Base-by-base conservation (phyloP, 2,329 filamentous ascomycete genomes). In the Claviceps monticola region DNA sequence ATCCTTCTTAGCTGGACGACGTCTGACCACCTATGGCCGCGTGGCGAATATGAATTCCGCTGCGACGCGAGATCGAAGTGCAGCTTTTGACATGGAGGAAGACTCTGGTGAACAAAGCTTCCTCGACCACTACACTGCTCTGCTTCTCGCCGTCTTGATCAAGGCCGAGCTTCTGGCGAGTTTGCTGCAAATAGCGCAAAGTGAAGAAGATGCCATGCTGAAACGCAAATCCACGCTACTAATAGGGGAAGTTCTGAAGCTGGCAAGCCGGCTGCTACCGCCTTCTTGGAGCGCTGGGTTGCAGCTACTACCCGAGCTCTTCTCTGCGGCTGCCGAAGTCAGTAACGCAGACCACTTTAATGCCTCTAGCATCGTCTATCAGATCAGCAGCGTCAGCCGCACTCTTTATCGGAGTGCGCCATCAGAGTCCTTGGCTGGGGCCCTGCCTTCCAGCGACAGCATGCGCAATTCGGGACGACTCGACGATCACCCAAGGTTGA, bases 331-430 rank as follows among this genome's bases (percentile, higher is more conserved):
- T 4, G 77, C 86, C 2, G 77, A 82, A 37, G 88, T 90, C 59
- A 73, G 79, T 21, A 74, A 81, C 19, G 80, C 90, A 34, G 77
- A 82, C 23, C 83, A 88, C 51, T 90, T 90, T 58, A 75, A 86
- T 52, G 88, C 91, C 6, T 90, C 88, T 7, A 84, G 88, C 7
- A 94, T 94, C 17, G 88, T 98, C 13, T 98, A 97, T 62, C 93
- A 97, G 64, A 95, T 98, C 51, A 95, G 95, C 69, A 96, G 91
- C 63, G 89, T 98, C 58, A 98, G 91, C 65, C 82, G 88, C 56
- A 97, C 90, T 0, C 71, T 98, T 14, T 94, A 94, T 63, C 79
- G 89, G 53, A 94, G 88, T 47, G 79, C 80, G 5, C 76, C 78
- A 1, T 72, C 75, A 0, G 67, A 67, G 3, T 61, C 62, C 1